Base-by-base conservation (phyloP, 73 alveolate genomes). In the Chromera velia region DNA sequence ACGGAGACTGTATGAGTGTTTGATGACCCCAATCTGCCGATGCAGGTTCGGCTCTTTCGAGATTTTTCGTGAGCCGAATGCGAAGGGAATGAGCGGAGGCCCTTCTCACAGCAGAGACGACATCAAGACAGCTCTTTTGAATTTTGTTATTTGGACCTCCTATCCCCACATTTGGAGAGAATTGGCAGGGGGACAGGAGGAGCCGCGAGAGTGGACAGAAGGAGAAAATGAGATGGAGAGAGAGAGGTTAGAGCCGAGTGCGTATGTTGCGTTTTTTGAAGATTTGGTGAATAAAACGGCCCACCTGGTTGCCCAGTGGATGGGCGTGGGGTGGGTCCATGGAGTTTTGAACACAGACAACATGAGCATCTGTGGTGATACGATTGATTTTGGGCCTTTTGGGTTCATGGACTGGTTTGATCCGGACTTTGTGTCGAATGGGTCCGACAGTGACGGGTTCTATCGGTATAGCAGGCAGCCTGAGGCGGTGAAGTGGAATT, bases 381-480 rank as follows among this genome's bases (percentile, higher is more conserved):
- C 98, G 22, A 90, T 93, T 33, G 98, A 93, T 79, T 93, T 83
- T 74, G 98, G 98, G 0, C 98, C 98, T 9, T 93, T 91, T 87
- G 96, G 94, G 24, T 93, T 91, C 66, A 80, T 93, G 85, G 98
- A 87, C 80, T 80, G 81, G 63, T 87, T 40, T 13, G 4, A 13
- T 13, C 55, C 55, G 22, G 13, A 4, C 4, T 13, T 7, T 13
- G 55, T 40, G 55, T 40, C 55, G 22, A 40, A 40, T 13, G 55
- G 55, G 55, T 40, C 55, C 22, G 55, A 40, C 55, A 13, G 13
- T 13, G 13, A 13, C 22, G 55, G 55, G 13, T 40, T 7, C 55
- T 40, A 40, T 13, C 13, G 55, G 22, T 40, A 40, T 13, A 40
- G 55, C 55, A 40, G 55, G 55, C 55, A 40, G 55, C 55, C 55